Conservation (phyloP, 345 rosid species). For the Syzygium aqueum region DNA sequence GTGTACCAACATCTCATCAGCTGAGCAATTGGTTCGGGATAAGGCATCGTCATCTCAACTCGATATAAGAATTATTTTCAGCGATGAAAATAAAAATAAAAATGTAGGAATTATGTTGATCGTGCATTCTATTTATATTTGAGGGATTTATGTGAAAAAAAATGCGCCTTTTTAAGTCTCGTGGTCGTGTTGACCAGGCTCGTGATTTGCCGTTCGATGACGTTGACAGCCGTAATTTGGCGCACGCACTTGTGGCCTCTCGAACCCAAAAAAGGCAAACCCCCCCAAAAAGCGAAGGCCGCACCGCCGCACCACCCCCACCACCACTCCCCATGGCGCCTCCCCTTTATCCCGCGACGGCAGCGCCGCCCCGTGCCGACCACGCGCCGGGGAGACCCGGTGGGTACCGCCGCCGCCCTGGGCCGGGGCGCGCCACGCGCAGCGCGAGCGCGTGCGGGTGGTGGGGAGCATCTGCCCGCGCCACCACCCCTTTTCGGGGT, state of each 20-base stretch:
- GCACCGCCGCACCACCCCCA: too few species aligned
- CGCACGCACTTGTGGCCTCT: background rate
- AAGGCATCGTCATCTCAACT: rapidly evolving
- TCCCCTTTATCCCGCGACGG: background rate
- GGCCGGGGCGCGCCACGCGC: background rate
- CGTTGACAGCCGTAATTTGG: background rate
- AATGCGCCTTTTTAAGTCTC: background rate
- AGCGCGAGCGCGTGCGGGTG: background rate
- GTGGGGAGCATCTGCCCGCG: background rate
- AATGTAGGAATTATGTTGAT: background rate
- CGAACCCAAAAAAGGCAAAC: background rate
- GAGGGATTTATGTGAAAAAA: background rate
- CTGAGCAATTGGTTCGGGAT: rapidly evolving
- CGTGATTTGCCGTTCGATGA: background rate
- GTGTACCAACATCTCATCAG: rapidly evolving
- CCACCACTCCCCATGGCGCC: too few species aligned
- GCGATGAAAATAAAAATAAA: too few species aligned
- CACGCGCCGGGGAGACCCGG: background rate
- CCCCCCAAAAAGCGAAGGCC: background rate
- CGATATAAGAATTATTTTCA: background rate
- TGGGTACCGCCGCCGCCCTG: background rate
- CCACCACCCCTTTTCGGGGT: background rate
- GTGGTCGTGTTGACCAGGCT: background rate
- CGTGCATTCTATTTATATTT: background rate
- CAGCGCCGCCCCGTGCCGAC: background rate